phyloP scores from a whole-genome alignment of 768 basidiomycete genomes.

The Fomitopsis serialis region DNA sequence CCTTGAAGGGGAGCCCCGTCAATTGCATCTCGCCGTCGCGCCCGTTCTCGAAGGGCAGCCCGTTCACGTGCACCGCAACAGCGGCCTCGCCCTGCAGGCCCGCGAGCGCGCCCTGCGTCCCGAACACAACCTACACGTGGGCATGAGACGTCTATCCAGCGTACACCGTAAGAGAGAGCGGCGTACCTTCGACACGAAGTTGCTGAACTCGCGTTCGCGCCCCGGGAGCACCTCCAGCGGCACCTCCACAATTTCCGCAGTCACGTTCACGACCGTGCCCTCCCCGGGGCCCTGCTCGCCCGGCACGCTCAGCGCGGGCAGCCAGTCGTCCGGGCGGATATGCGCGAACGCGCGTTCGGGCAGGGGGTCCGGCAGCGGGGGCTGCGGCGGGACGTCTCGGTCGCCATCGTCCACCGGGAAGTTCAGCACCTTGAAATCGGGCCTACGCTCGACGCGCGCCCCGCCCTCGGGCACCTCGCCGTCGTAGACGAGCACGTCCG shows the following conservation, averaged over 20 bases:
- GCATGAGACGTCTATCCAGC: background rate
- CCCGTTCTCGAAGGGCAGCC: constrained; percentile 47
- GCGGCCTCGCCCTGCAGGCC: constrained; percentile 62
- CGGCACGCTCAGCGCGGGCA: constrained; percentile 39
- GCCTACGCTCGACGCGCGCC: background rate
- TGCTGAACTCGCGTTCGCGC: constrained; percentile 67
- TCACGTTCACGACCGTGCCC: constrained; percentile 52
- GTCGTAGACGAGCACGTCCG: constrained; percentile 76
- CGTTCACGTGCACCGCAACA: constrained; percentile 53
- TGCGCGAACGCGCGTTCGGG: constrained; percentile 73
- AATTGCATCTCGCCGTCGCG: constrained; percentile 50
- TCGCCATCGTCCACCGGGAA: constrained; percentile 6
- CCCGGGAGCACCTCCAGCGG: constrained; percentile 77
- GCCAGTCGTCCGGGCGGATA: constrained; percentile 68
- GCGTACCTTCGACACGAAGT: constrained; percentile 70
- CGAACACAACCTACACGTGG: constrained; percentile 57
- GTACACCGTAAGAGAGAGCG: background rate
- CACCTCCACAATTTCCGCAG: constrained; percentile 65
- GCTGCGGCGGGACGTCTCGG: constrained; percentile 34
- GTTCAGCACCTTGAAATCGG: background rate
- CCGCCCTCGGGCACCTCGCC: constrained; percentile 48
- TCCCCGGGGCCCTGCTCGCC: constrained; percentile 34
- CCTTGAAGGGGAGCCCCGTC: constrained; percentile 59
- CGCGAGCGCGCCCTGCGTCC: constrained; percentile 56
- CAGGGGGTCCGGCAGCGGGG: constrained; percentile 56